Evolutionary conservation across 2,329 filamentous ascomycete species (phyloP).

Genomic region (Diaporthe vaccinii): DNA sequence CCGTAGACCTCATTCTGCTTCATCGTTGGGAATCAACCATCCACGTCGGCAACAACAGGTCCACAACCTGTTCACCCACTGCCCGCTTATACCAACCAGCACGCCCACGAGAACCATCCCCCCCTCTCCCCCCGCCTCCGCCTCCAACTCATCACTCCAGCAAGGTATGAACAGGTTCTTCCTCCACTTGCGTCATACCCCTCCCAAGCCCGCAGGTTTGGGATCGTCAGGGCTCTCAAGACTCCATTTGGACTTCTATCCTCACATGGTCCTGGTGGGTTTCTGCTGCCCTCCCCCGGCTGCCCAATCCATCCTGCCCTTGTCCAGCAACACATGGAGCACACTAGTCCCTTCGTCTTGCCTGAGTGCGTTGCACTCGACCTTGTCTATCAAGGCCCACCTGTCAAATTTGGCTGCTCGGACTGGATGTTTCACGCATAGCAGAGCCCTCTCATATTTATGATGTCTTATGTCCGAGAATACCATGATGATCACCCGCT

Average conservation of each 20-base stretch:
- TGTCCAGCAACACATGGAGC: background rate
- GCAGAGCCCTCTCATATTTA: background rate
- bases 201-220: background rate
- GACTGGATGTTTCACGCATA: background rate
- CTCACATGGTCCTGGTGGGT: constrained; percentile 10
- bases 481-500: background rate
- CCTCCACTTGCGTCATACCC: constrained; percentile 19
- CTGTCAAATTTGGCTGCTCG: background rate
- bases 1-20: background rate
- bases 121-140: background rate
- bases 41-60: background rate
- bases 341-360: background rate
- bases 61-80: background rate
- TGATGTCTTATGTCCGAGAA: background rate
- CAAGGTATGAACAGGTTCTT: constrained; percentile 8
- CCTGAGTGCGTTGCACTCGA: background rate
- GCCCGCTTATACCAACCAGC: background rate
- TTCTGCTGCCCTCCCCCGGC: background rate
- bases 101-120: background rate
- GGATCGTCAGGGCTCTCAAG: constrained; percentile 19
- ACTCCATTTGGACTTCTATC: background rate
- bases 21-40: background rate
- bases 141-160: background rate
- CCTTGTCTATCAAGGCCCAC: background rate
- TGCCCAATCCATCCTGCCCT: background rate